Conservation (phyloP, 2,329 filamentous ascomycete genomes). For the Aspergillus melleus region DNA sequence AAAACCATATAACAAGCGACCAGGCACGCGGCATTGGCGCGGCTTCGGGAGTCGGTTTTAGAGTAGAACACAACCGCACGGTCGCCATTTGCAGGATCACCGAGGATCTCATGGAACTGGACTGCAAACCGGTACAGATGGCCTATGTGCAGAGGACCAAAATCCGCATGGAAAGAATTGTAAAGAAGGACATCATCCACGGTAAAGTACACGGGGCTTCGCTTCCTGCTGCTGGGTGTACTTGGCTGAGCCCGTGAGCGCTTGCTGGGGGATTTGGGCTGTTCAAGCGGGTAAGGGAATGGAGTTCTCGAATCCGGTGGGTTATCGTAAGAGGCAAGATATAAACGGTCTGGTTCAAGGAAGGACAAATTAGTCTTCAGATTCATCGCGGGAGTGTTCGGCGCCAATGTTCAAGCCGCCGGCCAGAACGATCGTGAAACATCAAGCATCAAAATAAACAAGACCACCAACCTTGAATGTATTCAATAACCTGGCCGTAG, state of each 20-base stretch:
- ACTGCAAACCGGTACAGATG: conserved; percentile 96
- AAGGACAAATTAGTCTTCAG: neutral
- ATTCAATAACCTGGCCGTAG: conserved; percentile 90
- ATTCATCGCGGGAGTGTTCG: neutral
- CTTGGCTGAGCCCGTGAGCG: conserved; percentile 65
- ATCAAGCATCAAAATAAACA: conserved; percentile 1
- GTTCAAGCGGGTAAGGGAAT: conserved; percentile 73
- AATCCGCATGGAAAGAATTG: conserved; percentile 98
- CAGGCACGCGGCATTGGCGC: conserved; percentile 85
- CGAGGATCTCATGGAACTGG: conserved; percentile 91
- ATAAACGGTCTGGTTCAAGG: conserved; percentile 72
- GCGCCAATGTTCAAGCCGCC: neutral
- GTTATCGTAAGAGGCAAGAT: conserved; percentile 87
- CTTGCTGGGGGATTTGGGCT: conserved; percentile 70
- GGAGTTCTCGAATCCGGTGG: conserved; percentile 77
- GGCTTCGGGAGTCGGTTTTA: conserved; percentile 84
- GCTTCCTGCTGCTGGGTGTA: conserved; percentile 53
- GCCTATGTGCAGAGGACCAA: conserved; percentile 94
- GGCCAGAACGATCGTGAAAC: conserved; percentile 9
- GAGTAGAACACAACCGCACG: conserved; percentile 96
- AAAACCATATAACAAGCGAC: conserved; percentile 98
- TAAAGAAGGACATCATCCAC: conserved; percentile 91
- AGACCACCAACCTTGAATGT: conserved; percentile 77
- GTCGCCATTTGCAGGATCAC: conserved; percentile 85
- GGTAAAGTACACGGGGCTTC: conserved; percentile 86